Evolutionary conservation across 1,139 yeast species (phyloP).

Genomic region (Saccharomycopsis phalli): DNA sequence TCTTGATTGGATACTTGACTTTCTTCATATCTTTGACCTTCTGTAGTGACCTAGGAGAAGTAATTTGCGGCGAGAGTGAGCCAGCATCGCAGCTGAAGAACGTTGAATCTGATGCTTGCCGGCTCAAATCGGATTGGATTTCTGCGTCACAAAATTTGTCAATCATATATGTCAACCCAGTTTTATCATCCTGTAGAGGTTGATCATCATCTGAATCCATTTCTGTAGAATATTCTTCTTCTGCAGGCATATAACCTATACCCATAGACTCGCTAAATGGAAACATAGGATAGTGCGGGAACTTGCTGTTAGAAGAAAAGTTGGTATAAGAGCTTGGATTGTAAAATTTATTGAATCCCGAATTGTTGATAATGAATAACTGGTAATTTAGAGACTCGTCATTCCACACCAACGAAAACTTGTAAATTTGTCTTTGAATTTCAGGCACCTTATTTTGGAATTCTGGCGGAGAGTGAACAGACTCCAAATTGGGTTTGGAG

Average conservation of each 20-base stretch:
- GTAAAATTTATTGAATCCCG: conserved; percentile 28
- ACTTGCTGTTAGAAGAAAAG: conserved; percentile 22
- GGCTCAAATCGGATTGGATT: background rate
- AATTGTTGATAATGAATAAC: conserved; percentile 23
- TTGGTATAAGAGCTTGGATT: conserved; percentile 27
- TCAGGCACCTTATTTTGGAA: conserved; percentile 39
- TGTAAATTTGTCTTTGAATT: conserved; percentile 37
- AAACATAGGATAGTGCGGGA: conserved; percentile 21
- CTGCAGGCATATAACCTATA: conserved; percentile 16
- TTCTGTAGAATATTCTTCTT: conserved; percentile 16
- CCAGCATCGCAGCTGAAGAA: background rate
- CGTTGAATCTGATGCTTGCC: background rate
- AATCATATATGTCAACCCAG: background rate
- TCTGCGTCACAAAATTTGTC: background rate
- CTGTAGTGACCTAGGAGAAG: background rate
- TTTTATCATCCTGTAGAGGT: conserved; percentile 4
- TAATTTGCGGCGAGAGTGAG: background rate
- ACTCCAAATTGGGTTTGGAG: conserved; percentile 19
- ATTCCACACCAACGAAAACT: conserved; percentile 40
- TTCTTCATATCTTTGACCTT: background rate
- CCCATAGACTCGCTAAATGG: conserved; percentile 20
- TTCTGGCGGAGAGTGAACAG: conserved; percentile 38
- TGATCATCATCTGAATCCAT: conserved; percentile 8
- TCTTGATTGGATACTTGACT: conserved; percentile 1
- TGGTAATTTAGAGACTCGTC: conserved; percentile 36